These are phyloP conservation scores for Lipomyces mesembrius DNA, from an alignment of 805 yeast genomes.

Conservation along the genomic window DNA sequence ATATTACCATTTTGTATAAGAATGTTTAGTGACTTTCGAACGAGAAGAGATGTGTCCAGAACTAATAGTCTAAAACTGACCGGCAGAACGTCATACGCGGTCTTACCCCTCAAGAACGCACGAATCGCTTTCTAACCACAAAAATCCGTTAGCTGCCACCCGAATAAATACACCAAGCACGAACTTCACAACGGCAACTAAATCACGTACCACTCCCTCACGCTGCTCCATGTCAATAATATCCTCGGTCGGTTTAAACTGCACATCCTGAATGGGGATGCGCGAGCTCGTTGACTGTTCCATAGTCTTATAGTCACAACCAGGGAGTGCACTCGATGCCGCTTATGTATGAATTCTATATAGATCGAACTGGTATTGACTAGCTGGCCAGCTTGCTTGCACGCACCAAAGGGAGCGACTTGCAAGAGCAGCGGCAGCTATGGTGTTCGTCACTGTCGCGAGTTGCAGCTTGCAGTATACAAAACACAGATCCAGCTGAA, in stretches of 20 bases:
- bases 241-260: conserved; percentile 28
- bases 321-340: background rate
- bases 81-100: conserved; percentile 95
- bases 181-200: background rate
- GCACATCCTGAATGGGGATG: conserved; percentile 29
- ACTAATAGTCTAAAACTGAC: conserved; percentile 92
- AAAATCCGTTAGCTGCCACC: background rate
- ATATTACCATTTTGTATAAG: conserved; percentile 71
- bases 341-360: background rate
- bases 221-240: conserved; percentile 31
- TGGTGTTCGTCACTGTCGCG: background rate
- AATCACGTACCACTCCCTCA: conserved; percentile 31
- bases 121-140: conserved; percentile 66
- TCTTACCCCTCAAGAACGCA: conserved; percentile 80
- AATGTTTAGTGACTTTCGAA: conserved; percentile 88
- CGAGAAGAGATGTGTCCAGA: conserved; percentile 85
- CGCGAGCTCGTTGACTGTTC: conserved; percentile 5
- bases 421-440: background rate
- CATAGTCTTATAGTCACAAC: background rate
- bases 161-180: background rate
- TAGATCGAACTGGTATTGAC: background rate
- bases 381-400: background rate
- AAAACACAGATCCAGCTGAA: background rate
- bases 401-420: background rate
- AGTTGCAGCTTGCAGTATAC: background rate